Conservation (phyloP, 768 basidiomycete genomes). For the Amanita brunnescens region DNA sequence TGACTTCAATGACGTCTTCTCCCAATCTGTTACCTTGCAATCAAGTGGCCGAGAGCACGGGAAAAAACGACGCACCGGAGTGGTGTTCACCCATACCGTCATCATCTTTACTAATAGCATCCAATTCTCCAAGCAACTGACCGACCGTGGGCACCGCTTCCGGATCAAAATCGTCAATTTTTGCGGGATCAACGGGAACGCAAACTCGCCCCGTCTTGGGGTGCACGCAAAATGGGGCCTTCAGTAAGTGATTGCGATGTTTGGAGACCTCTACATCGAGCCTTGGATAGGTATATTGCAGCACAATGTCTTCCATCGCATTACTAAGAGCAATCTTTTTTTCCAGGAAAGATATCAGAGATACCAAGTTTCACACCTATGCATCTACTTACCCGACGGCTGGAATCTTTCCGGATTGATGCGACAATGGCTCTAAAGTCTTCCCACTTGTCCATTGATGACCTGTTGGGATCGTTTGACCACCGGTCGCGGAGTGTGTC, state of each 20-base stretch:
- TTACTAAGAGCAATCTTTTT: conserved; percentile 25
- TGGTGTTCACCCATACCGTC: conserved; percentile 34
- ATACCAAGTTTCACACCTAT: background rate
- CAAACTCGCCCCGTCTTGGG: conserved; percentile 95
- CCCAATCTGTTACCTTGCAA: conserved; percentile 50
- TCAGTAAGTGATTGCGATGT: conserved; percentile 94
- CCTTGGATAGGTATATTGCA: conserved; percentile 94
- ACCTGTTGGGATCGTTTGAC: conserved; percentile 38
- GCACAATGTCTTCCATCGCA: conserved; percentile 78
- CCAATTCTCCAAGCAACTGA: conserved; percentile 75
- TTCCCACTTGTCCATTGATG: conserved; percentile 69
- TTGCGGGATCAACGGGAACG: conserved; percentile 77
- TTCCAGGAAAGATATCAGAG: conserved; percentile 6
- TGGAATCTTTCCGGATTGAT: conserved; percentile 10
- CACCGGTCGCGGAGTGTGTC: conserved; percentile 48
- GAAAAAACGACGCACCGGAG: conserved; percentile 29
- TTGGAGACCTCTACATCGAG: conserved; percentile 97
- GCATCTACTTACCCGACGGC: conserved; percentile 22
- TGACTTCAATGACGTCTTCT: conserved; percentile 76
- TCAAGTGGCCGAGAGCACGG: conserved; percentile 1
- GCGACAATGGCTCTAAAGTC: conserved; percentile 42
- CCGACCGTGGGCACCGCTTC: conserved; percentile 78
- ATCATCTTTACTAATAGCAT: conserved; percentile 27
- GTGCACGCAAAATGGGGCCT: conserved; percentile 95
- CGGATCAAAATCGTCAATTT: conserved; percentile 79